Percentiles rank a stretch among this genome's conserved stretches.
These are phyloP conservation scores for Anthracocystis walkeri DNA, from an alignment of 1,284 basidiomycete species.

Conservation along the genomic window DNA sequence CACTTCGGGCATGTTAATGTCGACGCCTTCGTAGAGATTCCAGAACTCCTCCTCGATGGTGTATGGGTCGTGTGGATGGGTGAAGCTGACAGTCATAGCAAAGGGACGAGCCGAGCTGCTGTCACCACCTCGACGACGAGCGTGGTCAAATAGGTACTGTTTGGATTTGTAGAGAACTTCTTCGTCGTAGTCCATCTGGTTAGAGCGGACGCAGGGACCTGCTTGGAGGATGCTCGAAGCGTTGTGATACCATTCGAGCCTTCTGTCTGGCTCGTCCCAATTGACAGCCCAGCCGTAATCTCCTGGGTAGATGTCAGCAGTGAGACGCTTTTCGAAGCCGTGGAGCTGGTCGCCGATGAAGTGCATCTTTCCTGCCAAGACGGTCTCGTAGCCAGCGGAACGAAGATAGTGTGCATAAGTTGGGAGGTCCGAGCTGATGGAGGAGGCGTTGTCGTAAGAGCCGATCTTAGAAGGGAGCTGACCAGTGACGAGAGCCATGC, in stretches of 20 bases:
- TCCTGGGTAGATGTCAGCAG: conserved; percentile 46
- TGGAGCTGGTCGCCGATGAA: conserved; percentile 46
- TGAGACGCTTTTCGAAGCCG: conserved; percentile 43
- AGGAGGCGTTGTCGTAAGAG: conserved; percentile 38
- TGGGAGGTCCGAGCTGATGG: conserved; percentile 42
- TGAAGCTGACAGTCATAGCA: conserved; percentile 41
- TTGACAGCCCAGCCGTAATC: conserved; percentile 48
- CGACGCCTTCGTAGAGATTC: conserved; percentile 36
- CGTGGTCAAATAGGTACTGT: conserved; percentile 40
- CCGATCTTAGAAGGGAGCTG: conserved; percentile 42
- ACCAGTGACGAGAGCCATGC: conserved; percentile 43
- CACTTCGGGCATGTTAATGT: conserved; percentile 46
- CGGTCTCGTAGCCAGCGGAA: conserved; percentile 37
- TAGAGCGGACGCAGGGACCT: conserved; percentile 39
- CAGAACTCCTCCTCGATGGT: conserved; percentile 43
- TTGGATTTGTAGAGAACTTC: conserved; percentile 45
- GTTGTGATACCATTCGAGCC: conserved; percentile 47
- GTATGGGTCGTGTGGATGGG: conserved; percentile 46
- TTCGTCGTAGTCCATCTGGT: conserved; percentile 50
- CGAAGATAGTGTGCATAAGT: conserved; percentile 43
- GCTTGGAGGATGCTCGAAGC: conserved; percentile 44
- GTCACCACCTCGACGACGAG: conserved; percentile 14
- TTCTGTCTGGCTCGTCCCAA: conserved; percentile 38
- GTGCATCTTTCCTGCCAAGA: conserved; percentile 45
- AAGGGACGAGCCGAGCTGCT: conserved; percentile 21